phyloP scores from a whole-genome alignment of 1,284 basidiomycete species.

The Microbotryum scabiosae region DNA sequence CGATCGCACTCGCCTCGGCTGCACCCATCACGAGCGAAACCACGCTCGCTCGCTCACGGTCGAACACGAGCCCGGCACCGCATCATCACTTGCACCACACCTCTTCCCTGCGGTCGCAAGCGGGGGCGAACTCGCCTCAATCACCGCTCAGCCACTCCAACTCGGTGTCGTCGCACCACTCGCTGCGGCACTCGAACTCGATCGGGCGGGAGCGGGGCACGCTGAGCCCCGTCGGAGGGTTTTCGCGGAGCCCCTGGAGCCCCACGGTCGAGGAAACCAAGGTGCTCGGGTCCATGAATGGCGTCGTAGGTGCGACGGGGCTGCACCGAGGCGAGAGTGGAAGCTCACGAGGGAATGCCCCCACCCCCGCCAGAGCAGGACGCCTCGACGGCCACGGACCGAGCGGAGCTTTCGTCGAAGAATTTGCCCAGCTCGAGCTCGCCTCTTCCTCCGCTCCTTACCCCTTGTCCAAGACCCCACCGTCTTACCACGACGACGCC shows the following conservation, averaged over 20 bases:
- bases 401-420: background rate
- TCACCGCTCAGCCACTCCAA: slow-evolving; percentile 18
- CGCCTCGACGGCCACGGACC: background rate
- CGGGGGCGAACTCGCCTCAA: slow-evolving; percentile 3
- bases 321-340: slow-evolving; percentile 22
- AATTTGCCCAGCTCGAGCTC: background rate
- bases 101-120: slow-evolving; percentile 11
- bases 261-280: slow-evolving; percentile 30
- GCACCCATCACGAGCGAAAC: background rate
- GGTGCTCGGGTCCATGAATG: slow-evolving; percentile 16
- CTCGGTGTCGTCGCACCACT: slow-evolving; percentile 16
- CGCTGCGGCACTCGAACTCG: slow-evolving; percentile 5
- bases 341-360: slow-evolving; percentile 14
- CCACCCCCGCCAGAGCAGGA: no score
- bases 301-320: background rate
- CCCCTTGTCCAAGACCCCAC: no score
- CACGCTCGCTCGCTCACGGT: slow-evolving; percentile 12
- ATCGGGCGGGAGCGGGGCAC: background rate
- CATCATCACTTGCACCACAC: slow-evolving; percentile 15
- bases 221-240: slow-evolving; percentile 16
- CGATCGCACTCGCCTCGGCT: slow-evolving; percentile 1
- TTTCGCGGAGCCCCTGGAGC: slow-evolving; percentile 28
- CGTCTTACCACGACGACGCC: no score
- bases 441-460: background rate
- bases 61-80: slow-evolving; percentile 21